Base-by-base conservation (phyloP, 768 basidiomycete genomes). In the Coprinopsis marcescibilis region DNA sequence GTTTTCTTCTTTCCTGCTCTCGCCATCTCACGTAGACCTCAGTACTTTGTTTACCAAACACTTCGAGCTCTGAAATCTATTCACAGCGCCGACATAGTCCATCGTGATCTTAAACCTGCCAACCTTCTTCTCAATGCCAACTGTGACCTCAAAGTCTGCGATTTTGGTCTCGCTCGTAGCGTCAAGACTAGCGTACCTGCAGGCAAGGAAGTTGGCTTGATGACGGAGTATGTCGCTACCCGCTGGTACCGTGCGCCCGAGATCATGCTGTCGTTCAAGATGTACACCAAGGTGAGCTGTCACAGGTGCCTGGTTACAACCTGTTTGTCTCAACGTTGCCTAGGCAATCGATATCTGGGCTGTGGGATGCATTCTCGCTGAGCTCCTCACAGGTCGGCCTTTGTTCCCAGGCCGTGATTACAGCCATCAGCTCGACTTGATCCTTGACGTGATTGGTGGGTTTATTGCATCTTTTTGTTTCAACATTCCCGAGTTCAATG, bases 231-330 rank as follows among this genome's bases (percentile, higher is more conserved):
- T 57, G 91, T 95, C 44, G 90, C 91, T 2, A 94, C 92, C 43
- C 69, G 91, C 45, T 94, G 89, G 91, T 95, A 93, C 62, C 80
- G 89, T 39, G 91, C 92, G 0, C 90, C 90, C 0, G 92, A 95
- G 64, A 91, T 94, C 60, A 95, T 95, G 91, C 72, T 93, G 43
- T 89, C 85, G 2, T 93, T 92, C 78, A 89, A 90, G 69, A 85
- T 85, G 81, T 85, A 85, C 60, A 83, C 82, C 47, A 83, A 83
- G 71, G 83, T 80, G 32, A 15, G 52, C 15, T 21, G 52, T 33
- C 45, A 37, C 10, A 51, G 20, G 7, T 26, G 45, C 7, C 35
- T 20, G n/a, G 30, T 13, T 12, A 33, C 43, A 53, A 52, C 5
- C 41, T 15, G 4, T 8, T 23, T 39, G 26, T 43, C 52, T 49